These are phyloP conservation scores for Venturia carpophila DNA, from an alignment of 2,329 filamentous ascomycete species.

Conservation along the genomic window DNA sequence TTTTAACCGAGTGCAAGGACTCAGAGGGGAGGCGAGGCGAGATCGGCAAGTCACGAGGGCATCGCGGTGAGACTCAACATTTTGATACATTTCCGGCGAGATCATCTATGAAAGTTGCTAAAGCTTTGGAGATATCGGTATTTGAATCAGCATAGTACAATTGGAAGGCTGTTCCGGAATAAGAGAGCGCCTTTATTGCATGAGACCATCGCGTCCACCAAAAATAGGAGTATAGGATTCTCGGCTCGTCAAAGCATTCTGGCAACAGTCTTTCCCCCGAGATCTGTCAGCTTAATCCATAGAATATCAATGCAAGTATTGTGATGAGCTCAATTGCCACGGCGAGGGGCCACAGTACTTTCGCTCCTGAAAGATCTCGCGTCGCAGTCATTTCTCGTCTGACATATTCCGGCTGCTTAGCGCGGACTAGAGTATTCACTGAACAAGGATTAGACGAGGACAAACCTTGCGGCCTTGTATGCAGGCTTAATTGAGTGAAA, in stretches of 20 bases:
- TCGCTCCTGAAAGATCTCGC: not conserved
- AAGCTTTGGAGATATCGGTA: too few relatives aligned
- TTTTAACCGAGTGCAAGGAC: conserved; percentile 4
- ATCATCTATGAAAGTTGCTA: too few relatives aligned
- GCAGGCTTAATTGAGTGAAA: not conserved
- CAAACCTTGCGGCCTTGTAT: not conserved
- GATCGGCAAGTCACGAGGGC: not conserved
- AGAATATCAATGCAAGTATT: not conserved
- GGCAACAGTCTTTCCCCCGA: not conserved
- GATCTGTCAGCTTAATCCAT: not conserved
- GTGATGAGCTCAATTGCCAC: not conserved
- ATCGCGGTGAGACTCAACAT: not conserved
- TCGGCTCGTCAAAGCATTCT: not conserved
- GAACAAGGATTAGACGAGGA: too few relatives aligned
- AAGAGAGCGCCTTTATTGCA: too few relatives aligned
- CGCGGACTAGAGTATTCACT: not conserved
- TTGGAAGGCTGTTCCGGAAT: too few relatives aligned
- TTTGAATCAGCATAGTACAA: too few relatives aligned
- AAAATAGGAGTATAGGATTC: too few relatives aligned
- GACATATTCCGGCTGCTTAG: not conserved
- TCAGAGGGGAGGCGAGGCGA: not conserved
- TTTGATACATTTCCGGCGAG: too few relatives aligned
- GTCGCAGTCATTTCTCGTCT: not conserved
- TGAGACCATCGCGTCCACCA: too few relatives aligned
- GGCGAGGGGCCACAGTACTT: too few relatives aligned